Evolutionary conservation across 1,284 basidiomycete species (phyloP).

Genomic region (Schizopora paradoxa): DNA sequence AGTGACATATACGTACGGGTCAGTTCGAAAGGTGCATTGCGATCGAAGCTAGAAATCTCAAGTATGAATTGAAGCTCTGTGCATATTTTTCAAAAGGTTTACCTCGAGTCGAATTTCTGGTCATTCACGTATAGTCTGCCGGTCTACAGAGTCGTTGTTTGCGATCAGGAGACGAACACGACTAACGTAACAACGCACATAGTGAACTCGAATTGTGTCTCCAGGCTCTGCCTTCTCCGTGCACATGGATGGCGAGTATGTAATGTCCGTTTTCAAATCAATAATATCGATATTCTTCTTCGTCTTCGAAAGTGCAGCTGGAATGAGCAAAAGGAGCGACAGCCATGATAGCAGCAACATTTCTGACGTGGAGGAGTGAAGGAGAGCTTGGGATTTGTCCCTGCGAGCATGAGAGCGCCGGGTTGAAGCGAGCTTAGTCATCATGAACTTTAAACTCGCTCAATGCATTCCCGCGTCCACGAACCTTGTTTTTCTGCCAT

Average conservation of each 20-base stretch:
- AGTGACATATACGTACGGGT: constrained; percentile 44
- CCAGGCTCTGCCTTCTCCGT: constrained; percentile 52
- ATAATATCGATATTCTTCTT: too few species aligned
- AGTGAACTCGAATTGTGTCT: constrained; percentile 72
- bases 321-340: constrained; percentile 35
- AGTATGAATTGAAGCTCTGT: neutral
- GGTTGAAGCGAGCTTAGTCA: constrained; percentile 26
- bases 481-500: constrained; percentile 28
- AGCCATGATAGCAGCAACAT: constrained; percentile 48
- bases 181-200: constrained; percentile 46
- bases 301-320: constrained; percentile 34
- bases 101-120: constrained; percentile 82
- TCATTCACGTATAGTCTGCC: constrained; percentile 70
- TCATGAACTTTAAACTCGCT: constrained; percentile 29
- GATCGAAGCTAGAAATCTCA: constrained; percentile 47
- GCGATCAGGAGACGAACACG: constrained; percentile 1
- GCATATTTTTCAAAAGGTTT: constrained; percentile 16
- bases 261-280: constrained; percentile 58
- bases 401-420: neutral
- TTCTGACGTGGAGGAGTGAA: neutral
- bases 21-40: constrained; percentile 59
- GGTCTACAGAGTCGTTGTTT: constrained; percentile 41
- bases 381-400: neutral
- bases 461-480: neutral
- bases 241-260: constrained; percentile 56